Conservation (phyloP, 768 basidiomycete species). For the Serendipita sp. region DNA sequence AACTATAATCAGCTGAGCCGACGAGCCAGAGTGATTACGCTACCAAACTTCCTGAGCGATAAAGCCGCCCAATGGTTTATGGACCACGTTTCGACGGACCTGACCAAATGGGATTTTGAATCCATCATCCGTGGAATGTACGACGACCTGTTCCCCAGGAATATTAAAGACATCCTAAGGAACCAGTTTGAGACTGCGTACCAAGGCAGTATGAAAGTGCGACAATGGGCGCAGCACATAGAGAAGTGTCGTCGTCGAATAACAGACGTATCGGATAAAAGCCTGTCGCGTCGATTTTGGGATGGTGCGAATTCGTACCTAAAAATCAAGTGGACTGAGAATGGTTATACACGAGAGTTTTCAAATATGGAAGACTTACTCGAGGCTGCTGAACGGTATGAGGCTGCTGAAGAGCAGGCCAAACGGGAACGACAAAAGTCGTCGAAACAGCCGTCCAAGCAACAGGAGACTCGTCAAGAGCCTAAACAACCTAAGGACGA, state of each 20-base stretch:
- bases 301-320: constrained; percentile 16
- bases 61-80: constrained; percentile 21
- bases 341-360: constrained; percentile 17
- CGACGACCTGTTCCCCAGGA: constrained; percentile 23
- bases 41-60: constrained; percentile 17
- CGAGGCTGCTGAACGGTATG: constrained; percentile 16
- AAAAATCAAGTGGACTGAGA: constrained; percentile 18
- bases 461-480: neutral
- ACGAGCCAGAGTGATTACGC: neutral
- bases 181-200: constrained; percentile 13
- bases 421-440: neutral
- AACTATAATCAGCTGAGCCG: neutral
- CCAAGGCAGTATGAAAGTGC: constrained; percentile 18
- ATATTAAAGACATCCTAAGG: constrained; percentile 16
- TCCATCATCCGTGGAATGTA: constrained; percentile 22
- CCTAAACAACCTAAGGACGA: too few relatives aligned
- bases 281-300: constrained; percentile 22
- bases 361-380: constrained; percentile 17
- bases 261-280: constrained; percentile 16
- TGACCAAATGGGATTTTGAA: constrained; percentile 16
- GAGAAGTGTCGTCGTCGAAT: constrained; percentile 21
- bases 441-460: too few relatives aligned
- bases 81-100: constrained; percentile 16
- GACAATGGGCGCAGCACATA: constrained; percentile 21
- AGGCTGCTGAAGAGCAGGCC: constrained; percentile 13